Conservation (phyloP, 345 rosid genomes). For the Murraya paniculata region DNA sequence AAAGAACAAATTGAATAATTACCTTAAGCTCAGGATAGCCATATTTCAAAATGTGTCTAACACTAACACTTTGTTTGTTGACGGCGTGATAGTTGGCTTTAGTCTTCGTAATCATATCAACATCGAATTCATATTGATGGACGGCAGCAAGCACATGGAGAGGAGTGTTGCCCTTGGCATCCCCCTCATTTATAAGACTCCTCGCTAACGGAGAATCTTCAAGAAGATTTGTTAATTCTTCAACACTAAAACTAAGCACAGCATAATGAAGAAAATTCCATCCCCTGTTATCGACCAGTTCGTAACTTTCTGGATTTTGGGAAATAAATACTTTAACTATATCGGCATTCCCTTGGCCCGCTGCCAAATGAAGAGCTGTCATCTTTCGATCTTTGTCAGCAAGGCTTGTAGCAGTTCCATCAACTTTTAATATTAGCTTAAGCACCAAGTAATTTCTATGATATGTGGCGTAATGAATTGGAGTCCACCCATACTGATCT, state of each 20-base stretch:
- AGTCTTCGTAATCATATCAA: background rate
- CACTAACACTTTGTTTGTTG: background rate
- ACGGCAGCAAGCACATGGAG: background rate
- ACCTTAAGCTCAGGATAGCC: background rate
- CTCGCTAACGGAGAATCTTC: background rate
- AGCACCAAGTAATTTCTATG: fast-evolving
- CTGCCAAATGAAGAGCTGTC: slow-evolving; percentile 18
- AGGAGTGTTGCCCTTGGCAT: background rate
- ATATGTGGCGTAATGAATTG: slow-evolving; percentile 1
- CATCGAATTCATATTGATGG: background rate
- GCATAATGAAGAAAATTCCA: slow-evolving; percentile 11
- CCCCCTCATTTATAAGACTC: no score
- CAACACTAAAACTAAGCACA: background rate
- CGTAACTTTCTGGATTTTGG: background rate
- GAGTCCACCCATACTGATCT: slow-evolving; percentile 2
- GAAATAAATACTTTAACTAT: background rate
- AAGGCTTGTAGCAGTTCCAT: background rate
- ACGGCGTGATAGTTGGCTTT: background rate
- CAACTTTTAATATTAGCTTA: background rate
- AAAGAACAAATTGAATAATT: background rate
- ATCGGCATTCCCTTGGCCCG: background rate
- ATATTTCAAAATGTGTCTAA: background rate
- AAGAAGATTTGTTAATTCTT: background rate
- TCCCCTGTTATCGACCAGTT: background rate
- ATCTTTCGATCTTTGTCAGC: background rate